Conservation (phyloP, 2,329 filamentous ascomycete genomes). For the Diaporthe sp. region DNA sequence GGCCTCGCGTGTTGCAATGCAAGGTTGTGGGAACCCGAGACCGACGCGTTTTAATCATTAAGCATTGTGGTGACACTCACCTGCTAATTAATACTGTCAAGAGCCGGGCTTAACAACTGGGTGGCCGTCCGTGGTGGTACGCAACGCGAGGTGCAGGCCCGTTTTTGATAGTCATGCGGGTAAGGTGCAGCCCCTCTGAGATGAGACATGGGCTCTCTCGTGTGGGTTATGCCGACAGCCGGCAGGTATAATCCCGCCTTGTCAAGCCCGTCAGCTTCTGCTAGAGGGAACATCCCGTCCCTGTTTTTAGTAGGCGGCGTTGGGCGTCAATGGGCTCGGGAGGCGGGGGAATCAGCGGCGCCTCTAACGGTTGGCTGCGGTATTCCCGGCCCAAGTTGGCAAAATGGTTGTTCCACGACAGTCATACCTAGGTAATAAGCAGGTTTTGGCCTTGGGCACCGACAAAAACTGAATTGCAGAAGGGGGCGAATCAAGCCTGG, state of each 20-base stretch:
- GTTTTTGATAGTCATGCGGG: constrained; percentile 9
- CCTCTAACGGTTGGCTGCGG: constrained; percentile 14
- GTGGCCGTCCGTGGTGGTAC: neutral
- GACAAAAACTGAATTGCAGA: neutral
- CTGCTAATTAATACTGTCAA: neutral
- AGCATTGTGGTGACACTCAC: constrained; percentile 27
- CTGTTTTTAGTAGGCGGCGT: constrained; percentile 16
- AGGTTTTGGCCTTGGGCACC: constrained; percentile 31
- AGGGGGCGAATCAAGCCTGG: constrained; percentile 12
- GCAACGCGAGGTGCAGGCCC: neutral
- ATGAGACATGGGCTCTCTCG: constrained; percentile 25
- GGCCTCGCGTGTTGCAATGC: constrained; percentile 4
- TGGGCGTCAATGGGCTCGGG: constrained; percentile 32
- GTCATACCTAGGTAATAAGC: neutral
- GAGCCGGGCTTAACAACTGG: neutral
- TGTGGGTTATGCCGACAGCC: constrained; percentile 12
- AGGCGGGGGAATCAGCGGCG: constrained; percentile 9
- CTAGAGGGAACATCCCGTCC: constrained; percentile 28
- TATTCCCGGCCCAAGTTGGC: neutral
- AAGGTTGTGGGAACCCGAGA: constrained; percentile 19
- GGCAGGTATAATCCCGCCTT: constrained; percentile 11
- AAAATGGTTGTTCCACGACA: constrained; percentile 24
- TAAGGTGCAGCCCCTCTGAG: constrained; percentile 4
- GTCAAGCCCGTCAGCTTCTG: neutral
- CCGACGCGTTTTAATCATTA: neutral